phyloP scores from a whole-genome alignment of 495 filamentous ascomycete species.

The Penicillium paxilli region DNA sequence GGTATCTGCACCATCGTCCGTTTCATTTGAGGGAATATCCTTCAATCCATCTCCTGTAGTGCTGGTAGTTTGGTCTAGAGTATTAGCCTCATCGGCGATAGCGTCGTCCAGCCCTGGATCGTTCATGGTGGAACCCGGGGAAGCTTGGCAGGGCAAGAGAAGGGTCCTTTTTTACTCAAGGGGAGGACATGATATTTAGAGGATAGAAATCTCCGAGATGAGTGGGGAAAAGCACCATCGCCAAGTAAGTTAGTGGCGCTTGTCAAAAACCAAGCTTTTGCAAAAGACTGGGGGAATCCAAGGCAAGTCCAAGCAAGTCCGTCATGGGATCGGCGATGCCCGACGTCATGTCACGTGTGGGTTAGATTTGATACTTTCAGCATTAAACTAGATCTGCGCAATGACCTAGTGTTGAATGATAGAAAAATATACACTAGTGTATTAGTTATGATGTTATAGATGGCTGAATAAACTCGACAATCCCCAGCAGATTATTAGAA shows the following conservation, averaged over 20 bases:
- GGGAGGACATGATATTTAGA: not conserved
- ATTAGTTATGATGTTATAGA: no score
- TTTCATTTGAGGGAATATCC: constrained; percentile 21
- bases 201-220: not conserved
- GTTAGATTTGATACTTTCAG: constrained; percentile 6
- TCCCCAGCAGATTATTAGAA: no score
- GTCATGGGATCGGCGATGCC: constrained; percentile 20
- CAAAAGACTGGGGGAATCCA: not conserved
- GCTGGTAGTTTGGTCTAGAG: constrained; percentile 40
- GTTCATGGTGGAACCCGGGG: constrained; percentile 49
- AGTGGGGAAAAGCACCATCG: not conserved
- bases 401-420: not conserved
- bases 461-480: no score
- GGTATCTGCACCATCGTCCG: not conserved
- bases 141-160: not conserved
- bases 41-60: constrained; percentile 27
- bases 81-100: constrained; percentile 48
- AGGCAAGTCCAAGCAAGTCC: constrained; percentile 11
- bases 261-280: constrained; percentile 17
- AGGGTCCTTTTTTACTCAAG: not conserved
- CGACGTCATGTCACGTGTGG: constrained; percentile 24
- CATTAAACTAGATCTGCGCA: not conserved
- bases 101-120: constrained; percentile 57
- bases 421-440: not conserved
- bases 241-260: constrained; percentile 10